Conservation (phyloP, 805 yeast species). For the Scheffersomyces stipitis region DNA sequence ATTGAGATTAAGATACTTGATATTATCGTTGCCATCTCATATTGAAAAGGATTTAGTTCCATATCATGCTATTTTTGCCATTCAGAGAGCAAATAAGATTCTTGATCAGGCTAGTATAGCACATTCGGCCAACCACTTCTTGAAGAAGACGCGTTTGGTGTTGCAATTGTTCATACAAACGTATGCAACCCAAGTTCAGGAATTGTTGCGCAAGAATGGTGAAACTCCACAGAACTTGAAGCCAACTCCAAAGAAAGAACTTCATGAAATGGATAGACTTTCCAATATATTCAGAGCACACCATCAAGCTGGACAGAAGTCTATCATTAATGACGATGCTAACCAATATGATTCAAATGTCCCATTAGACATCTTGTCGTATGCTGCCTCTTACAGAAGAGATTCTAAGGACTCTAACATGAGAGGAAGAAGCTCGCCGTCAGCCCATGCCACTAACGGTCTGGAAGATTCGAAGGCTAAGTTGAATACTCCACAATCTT, state of each 20-base stretch:
- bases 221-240: conserved; percentile 21
- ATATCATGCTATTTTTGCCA: conserved; percentile 36
- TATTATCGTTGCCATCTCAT: conserved; percentile 51
- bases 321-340: conserved; percentile 3
- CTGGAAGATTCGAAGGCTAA: not conserved
- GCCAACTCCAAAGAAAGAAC: conserved; percentile 15
- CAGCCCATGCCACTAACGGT: not conserved
- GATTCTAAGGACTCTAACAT: conserved; percentile 7
- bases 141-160: conserved; percentile 55
- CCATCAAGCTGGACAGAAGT: conserved; percentile 1
- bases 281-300: conserved; percentile 8
- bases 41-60: conserved; percentile 50
- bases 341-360: conserved; percentile 17
- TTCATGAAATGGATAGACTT: conserved; percentile 18
- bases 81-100: conserved; percentile 27
- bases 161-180: conserved; percentile 61
- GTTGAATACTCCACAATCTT: not conserved
- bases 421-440: not conserved
- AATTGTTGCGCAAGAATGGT: conserved; percentile 23
- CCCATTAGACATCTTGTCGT: conserved; percentile 39
- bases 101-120: conserved; percentile 27
- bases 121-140: conserved; percentile 44
- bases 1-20: conserved; percentile 53
- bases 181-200: conserved; percentile 53
- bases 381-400: conserved; percentile 40